Evolutionary conservation across 2,329 filamentous ascomycete genomes (phyloP).

Genomic region (Dothideomycetes sp.): DNA sequence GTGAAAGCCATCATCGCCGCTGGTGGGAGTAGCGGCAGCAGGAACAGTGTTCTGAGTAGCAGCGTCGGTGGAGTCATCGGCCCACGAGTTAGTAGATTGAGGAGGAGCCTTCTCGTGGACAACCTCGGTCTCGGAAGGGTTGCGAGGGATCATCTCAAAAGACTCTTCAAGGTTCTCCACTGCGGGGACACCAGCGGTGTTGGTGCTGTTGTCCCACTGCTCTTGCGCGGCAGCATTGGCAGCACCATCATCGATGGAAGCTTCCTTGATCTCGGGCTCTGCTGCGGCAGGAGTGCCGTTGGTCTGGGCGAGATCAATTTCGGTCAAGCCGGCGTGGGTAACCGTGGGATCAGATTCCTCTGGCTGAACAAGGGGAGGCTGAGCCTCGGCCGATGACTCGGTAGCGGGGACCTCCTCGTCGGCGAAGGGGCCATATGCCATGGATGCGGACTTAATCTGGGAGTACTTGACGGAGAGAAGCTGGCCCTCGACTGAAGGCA

Average conservation of each 20-base stretch:
- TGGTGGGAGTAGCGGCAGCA: conserved; percentile 5
- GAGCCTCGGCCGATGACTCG: conserved; percentile 26
- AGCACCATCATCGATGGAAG: conserved; percentile 28
- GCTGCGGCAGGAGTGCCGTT: conserved; percentile 21
- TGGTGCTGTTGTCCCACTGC: conserved; percentile 54
- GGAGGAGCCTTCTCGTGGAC: conserved; percentile 41
- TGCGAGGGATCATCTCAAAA: conserved; percentile 66
- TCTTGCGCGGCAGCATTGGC: conserved; percentile 48
- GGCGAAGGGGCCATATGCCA: conserved; percentile 42
- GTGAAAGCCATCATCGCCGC: conserved; percentile 55
- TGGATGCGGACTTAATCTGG: conserved; percentile 27
- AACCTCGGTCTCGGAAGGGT: conserved; percentile 63
- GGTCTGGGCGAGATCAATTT: conserved; percentile 40
- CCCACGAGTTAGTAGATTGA: conserved; percentile 66
- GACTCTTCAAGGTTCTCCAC: conserved; percentile 47
- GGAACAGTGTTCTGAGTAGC: conserved; percentile 2
- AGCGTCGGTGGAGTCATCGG: conserved; percentile 52
- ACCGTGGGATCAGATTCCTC: conserved; percentile 50
- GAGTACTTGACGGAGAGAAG: conserved; percentile 53
- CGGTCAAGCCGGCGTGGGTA: conserved; percentile 55
- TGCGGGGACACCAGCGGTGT: conserved; percentile 34
- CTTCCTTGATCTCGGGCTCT: conserved; percentile 17
- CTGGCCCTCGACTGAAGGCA: conserved; percentile 54
- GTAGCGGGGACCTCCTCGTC: conserved; percentile 29
- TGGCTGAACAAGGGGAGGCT: background rate